A percentile compares a stretch with the other conserved stretches of the same genome.
phyloP scores from a whole-genome alignment of 169 alveolate species.

The Cryptosporidium viatorum region DNA sequence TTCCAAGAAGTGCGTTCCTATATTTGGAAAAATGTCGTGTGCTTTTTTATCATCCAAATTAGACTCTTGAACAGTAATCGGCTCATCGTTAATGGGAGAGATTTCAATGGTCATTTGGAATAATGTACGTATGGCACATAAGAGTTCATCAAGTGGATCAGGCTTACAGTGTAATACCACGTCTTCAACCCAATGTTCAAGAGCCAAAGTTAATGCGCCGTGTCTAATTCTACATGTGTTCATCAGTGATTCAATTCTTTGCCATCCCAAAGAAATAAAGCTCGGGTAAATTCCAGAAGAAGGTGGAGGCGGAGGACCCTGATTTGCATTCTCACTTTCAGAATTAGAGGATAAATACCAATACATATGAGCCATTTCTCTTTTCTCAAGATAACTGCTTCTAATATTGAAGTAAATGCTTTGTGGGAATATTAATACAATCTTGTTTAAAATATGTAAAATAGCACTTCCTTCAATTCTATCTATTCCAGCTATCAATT shows the following conservation, averaged over 20 bases:
- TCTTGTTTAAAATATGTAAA: constrained; percentile 78
- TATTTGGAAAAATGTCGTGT: constrained; percentile 67
- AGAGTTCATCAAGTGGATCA: constrained; percentile 78
- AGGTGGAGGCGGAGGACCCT: constrained; percentile 61
- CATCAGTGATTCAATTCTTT: constrained; percentile 66
- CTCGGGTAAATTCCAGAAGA: constrained; percentile 68
- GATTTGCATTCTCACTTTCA: constrained; percentile 6
- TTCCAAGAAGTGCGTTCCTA: constrained; percentile 77
- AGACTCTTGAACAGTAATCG: background rate
- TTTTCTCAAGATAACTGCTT: constrained; percentile 80
- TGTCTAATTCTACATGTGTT: constrained; percentile 52
- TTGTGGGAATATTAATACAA: constrained; percentile 78
- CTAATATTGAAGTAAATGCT: constrained; percentile 80
- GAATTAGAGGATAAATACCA: constrained; percentile 42
- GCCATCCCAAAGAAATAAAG: constrained; percentile 67
- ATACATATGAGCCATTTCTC: constrained; percentile 63
- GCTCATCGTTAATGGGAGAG: constrained; percentile 8
- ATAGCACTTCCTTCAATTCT: constrained; percentile 76
- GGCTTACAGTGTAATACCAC: constrained; percentile 81
- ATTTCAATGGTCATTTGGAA: constrained; percentile 78
- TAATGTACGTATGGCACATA: constrained; percentile 80
- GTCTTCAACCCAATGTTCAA: constrained; percentile 78
- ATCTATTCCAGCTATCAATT: constrained; percentile 78
- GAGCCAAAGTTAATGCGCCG: constrained; percentile 67
- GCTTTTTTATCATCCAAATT: background rate